Percentiles rank a stretch among this genome's conserved stretches.
Conservation (phyloP, 2,329 filamentous ascomycete species). For the Penicillium expansum region DNA sequence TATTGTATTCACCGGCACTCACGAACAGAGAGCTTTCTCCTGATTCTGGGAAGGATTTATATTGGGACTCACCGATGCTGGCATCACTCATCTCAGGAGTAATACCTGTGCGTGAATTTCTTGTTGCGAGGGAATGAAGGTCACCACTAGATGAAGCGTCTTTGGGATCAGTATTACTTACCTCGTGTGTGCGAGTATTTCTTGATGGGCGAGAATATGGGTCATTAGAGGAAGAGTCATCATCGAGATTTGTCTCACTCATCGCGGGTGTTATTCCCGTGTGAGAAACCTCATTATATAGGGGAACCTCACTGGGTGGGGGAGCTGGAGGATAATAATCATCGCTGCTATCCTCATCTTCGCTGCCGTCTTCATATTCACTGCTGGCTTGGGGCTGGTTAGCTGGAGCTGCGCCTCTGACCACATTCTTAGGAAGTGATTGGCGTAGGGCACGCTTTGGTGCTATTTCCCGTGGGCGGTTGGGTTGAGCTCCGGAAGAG, state of each 20-base stretch:
- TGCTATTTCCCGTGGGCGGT: background rate
- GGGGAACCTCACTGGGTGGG: background rate
- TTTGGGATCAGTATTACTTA: background rate
- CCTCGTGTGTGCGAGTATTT: no score
- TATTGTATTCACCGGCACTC: background rate
- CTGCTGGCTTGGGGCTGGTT: background rate
- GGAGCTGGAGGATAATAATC: background rate
- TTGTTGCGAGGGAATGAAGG: background rate
- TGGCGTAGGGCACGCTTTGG: background rate
- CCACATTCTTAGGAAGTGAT: background rate
- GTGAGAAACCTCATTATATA: background rate
- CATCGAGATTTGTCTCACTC: background rate
- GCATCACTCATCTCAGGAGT: background rate
- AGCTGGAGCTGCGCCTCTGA: background rate
- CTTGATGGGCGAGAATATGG: background rate
- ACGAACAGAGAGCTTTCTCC: no score
- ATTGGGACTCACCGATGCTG: background rate
- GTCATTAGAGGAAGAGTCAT: background rate
- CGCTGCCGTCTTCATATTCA: background rate
- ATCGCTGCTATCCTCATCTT: background rate
- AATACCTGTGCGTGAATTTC: background rate
- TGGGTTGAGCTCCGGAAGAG: background rate
- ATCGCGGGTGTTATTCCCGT: background rate
- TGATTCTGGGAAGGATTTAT: background rate
- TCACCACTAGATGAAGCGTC: background rate